Conservation (phyloP, 106 monocot species). For the Acorus gramineus region DNA sequence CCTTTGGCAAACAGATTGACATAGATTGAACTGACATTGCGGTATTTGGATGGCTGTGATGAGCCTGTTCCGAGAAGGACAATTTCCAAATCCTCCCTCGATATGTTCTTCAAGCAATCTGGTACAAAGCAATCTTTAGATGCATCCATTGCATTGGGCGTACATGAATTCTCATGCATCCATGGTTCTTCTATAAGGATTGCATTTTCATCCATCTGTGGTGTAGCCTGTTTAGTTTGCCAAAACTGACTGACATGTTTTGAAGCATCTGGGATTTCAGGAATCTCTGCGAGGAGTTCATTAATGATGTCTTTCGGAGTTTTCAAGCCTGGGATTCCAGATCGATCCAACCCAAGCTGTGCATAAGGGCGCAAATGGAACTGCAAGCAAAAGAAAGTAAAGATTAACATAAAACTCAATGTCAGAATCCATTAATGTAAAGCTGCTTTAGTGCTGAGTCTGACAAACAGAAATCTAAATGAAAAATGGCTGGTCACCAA, state of each 20-base stretch:
- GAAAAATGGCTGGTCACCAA: too few relatives aligned
- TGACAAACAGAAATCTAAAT: too few relatives aligned
- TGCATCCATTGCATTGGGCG: conserved; percentile 3
- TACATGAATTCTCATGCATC: conserved; percentile 29
- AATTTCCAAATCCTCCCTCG: conserved; percentile 96
- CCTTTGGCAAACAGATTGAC: conserved; percentile 84
- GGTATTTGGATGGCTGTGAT: conserved; percentile 93
- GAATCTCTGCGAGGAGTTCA: conserved; percentile 79
- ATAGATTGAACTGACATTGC: conserved; percentile 92
- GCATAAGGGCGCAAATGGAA: conserved; percentile 81
- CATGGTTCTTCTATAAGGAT: conserved; percentile 77
- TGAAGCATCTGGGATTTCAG: conserved; percentile 67
- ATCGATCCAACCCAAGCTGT: conserved; percentile 70
- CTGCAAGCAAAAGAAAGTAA: conserved; percentile 21
- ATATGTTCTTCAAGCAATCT: conserved; percentile 61
- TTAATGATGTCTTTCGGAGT: conserved; percentile 35
- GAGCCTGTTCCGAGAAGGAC: conserved; percentile 90
- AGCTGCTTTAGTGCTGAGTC: too few relatives aligned
- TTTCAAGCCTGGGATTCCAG: conserved; percentile 41
- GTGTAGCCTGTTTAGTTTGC: conserved; percentile 12
- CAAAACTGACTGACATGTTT: conserved; percentile 42
- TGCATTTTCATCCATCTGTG: conserved; percentile 13
- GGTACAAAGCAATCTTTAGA: conserved; percentile 26
- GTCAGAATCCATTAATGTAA: too few relatives aligned
- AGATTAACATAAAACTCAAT: too few relatives aligned